Evolutionary conservation across 306 rosid species (phyloP), one percentile per base, ranked within the genome.

Genomic region (Cicer chorassanicum): DNA sequence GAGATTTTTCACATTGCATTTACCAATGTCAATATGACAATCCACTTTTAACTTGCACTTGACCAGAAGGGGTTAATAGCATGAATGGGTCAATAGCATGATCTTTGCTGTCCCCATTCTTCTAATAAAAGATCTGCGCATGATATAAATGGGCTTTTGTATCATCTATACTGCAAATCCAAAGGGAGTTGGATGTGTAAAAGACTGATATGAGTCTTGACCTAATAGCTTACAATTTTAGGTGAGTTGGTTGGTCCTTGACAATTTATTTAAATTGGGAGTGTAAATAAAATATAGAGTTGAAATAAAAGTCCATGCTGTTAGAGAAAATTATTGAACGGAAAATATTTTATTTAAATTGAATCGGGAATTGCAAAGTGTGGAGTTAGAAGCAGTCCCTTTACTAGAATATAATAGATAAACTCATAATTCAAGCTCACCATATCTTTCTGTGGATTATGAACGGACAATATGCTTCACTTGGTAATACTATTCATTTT

Each of bases 1-100:
- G 55, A 24, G 43, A 72, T 72, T 72, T 70, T 72, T 72, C 56
- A 19, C 41, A 13, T 41, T 24, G 24, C 40, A 70, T 53, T 70
- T 53, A 39, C 16, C 40, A 18, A 53, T 51, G 75, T 41, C 64
- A 54, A 11, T 53, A 49, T 41, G 67, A 56, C 19, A 24, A 55
- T 41, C 75, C 43, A 72, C 76, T 54, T 12, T 56, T 43, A 57
- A 21, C 51, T 69, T 7, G 56, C 14, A 53, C 54, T 44, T 65
- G 14, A 66, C 19, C 48, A 5, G 64, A 16, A 6, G 43, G 43
- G 9, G 66, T 72, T 72, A 19, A 34, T 72, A 72, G 34, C 36
- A 29, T 29, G 36, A 29, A 29, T 29, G 36, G 36, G 36, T 29
- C 36, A 29, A 29, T 0, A 29, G 34, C 34, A 29, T 21, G 43